phyloP scores from a whole-genome alignment of 2,329 filamentous ascomycete genomes.

The Penicillium frequentans region DNA sequence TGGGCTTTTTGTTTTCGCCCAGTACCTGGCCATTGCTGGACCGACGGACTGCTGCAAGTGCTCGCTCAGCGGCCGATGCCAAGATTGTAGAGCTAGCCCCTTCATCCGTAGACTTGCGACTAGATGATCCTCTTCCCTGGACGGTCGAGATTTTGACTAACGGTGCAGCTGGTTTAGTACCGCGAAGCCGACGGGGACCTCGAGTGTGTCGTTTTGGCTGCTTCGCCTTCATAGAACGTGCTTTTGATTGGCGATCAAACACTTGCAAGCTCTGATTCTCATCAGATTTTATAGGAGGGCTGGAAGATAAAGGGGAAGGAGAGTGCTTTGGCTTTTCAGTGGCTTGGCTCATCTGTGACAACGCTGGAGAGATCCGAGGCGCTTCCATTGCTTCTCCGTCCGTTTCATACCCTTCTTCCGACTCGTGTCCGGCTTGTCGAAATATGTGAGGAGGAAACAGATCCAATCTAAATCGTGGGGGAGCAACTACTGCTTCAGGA shows the following conservation, averaged over 20 bases:
- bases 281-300: conserved; percentile 5
- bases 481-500: conserved; percentile 30
- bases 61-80: conserved; percentile 39
- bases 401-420: conserved; percentile 35
- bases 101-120: conserved; percentile 16
- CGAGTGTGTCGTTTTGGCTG: conserved; percentile 8
- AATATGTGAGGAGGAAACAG: conserved; percentile 37
- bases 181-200: conserved; percentile 18
- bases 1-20: conserved; percentile 11
- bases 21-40: conserved; percentile 33
- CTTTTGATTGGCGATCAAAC: conserved; percentile 24
- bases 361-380: conserved; percentile 27
- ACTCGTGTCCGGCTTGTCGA: conserved; percentile 25
- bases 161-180: conserved; percentile 23
- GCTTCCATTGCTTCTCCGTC: conserved; percentile 31
- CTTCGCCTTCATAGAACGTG: conserved; percentile 9
- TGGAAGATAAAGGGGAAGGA: conserved; percentile 23
- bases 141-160: conserved; percentile 26
- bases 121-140: conserved; percentile 34
- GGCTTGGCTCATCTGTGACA: conserved; percentile 31
- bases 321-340: conserved; percentile 29
- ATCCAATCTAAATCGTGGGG: conserved; percentile 28
- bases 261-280: conserved; percentile 36
- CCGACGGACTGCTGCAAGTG: conserved; percentile 40
- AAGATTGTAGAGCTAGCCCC: conserved; percentile 20